A percentile compares a stretch with the other conserved stretches of the same genome.
phyloP scores from a whole-genome alignment of 1,284 basidiomycete genomes.

The Puccinia novopanici region DNA sequence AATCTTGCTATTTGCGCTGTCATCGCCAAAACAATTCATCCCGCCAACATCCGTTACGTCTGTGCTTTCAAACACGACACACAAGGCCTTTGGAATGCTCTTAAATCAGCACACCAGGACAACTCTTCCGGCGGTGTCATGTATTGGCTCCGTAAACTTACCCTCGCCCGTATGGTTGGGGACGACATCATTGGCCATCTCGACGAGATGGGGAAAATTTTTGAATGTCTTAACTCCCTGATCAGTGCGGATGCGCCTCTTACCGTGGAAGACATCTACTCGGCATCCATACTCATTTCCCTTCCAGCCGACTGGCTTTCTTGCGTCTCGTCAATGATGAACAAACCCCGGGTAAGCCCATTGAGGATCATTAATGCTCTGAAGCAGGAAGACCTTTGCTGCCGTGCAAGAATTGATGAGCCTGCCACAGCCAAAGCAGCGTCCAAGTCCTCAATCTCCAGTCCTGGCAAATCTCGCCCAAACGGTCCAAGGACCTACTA shows the following conservation, averaged over 20 bases:
- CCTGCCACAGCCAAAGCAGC: not conserved
- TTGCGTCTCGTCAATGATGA: too few species aligned
- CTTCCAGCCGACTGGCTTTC: not conserved
- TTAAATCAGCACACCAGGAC: not conserved
- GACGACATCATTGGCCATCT: not conserved
- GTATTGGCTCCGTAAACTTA: not conserved
- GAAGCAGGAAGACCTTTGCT: not conserved
- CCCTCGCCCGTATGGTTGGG: not conserved
- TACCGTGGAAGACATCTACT: not conserved
- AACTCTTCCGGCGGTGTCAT: not conserved
- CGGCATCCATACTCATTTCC: not conserved
- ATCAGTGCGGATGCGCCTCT: not conserved
- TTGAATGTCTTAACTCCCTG: not conserved
- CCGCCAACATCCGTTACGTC: not conserved
- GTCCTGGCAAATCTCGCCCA: not conserved
- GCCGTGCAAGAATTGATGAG: not conserved
- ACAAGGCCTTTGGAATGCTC: not conserved
- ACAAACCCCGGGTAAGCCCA: not conserved
- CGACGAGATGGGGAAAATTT: not conserved
- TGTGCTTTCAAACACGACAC: not conserved
- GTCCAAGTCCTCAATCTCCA: not conserved
- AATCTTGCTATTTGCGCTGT: too few species aligned
- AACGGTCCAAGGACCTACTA: not conserved
- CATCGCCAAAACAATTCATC: not conserved
- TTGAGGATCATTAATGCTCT: not conserved